Conservation (phyloP, 495 filamentous ascomycete species). For the Penicillium taxi region DNA sequence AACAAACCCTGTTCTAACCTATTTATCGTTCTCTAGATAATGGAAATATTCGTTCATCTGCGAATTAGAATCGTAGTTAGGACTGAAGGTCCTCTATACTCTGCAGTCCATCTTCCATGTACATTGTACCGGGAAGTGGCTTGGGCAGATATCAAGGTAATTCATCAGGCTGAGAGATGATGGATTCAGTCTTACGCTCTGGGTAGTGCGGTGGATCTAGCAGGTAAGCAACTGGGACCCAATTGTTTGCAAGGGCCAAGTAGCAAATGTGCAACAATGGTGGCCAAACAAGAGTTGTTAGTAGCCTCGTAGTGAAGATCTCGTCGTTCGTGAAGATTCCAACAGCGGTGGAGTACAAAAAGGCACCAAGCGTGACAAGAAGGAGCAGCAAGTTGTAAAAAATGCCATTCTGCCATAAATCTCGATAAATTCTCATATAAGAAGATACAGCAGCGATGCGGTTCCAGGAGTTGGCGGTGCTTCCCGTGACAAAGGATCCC, state of each 20-base stretch:
- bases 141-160: too few relatives aligned
- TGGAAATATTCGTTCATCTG: too few relatives aligned
- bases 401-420: slow-evolving; percentile 20
- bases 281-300: slow-evolving; percentile 22
- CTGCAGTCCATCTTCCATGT: too few relatives aligned
- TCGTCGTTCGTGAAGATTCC: background rate
- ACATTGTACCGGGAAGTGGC: too few relatives aligned
- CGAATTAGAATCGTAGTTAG: too few relatives aligned
- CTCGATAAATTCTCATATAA: slow-evolving; percentile 9
- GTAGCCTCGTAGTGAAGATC: background rate
- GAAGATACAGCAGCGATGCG: slow-evolving; percentile 3
- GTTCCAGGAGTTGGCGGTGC: slow-evolving; percentile 25
- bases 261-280: slow-evolving; percentile 23
- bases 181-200: background rate
- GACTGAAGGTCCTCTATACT: too few relatives aligned
- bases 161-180: too few relatives aligned
- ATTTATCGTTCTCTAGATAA: too few relatives aligned
- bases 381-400: slow-evolving; percentile 15
- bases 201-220: slow-evolving; percentile 16
- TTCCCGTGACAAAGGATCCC: slow-evolving; percentile 34
- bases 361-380: slow-evolving; percentile 8
- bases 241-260: slow-evolving; percentile 15
- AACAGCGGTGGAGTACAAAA: slow-evolving; percentile 3
- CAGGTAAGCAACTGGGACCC: slow-evolving; percentile 24
- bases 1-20: too few relatives aligned